phyloP scores from a whole-genome alignment of 108 stramenopile species.

The Cylindrotheca fusiformis region DNA sequence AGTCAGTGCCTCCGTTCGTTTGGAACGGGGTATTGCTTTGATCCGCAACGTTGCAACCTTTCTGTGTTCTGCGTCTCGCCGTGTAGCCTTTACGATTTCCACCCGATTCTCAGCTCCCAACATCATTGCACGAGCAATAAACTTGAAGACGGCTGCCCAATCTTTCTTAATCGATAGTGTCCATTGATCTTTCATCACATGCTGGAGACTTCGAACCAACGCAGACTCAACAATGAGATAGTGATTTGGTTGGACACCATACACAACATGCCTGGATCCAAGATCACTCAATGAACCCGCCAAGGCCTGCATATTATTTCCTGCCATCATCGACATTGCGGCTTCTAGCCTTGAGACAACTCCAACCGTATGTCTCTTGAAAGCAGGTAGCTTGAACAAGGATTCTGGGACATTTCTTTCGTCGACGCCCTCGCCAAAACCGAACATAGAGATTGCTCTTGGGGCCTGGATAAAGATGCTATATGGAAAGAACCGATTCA shows the following conservation, averaged over 20 bases:
- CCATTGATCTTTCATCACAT: conserved; percentile 25
- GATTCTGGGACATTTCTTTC: conserved; percentile 14
- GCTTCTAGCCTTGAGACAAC: conserved; percentile 28
- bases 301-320: conserved; percentile 19
- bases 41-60: background rate
- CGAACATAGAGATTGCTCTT: conserved; percentile 9
- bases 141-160: conserved; percentile 19
- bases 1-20: background rate
- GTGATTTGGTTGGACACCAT: conserved; percentile 30
- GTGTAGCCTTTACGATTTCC: conserved; percentile 6
- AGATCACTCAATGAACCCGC: conserved; percentile 3
- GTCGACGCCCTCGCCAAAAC: conserved; percentile 2
- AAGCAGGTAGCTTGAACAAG: conserved; percentile 18
- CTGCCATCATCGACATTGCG: conserved; percentile 25
- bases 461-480: conserved; percentile 34
- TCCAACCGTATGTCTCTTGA: conserved; percentile 21
- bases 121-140: conserved; percentile 17
- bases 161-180: conserved; percentile 22
- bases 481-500: too few species aligned
- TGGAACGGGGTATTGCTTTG: background rate
- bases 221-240: conserved; percentile 35
- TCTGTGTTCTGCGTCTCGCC: conserved; percentile 3
- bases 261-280: conserved; percentile 25
- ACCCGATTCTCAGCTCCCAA: conserved; percentile 6
- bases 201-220: conserved; percentile 24